Evolutionary conservation across 345 rosid species (phyloP), one percentile per base, ranked within the genome.

Genomic region (Gossypium australe): DNA sequence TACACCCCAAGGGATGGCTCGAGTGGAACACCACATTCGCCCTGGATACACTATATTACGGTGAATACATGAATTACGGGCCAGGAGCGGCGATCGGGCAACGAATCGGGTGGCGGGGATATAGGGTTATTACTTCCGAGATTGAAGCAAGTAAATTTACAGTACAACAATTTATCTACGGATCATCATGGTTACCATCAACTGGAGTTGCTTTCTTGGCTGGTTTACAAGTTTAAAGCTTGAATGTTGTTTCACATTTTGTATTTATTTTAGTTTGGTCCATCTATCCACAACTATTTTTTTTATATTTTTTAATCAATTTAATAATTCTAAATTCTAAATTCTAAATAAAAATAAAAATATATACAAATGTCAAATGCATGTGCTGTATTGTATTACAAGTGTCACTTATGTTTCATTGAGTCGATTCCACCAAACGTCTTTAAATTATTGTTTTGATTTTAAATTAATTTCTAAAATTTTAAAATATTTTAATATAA

Each of bases 151-250:
- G 74, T 34, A 85, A 84, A 68, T 95, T 95, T 82, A 95, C 99
- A 0, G 99, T 95, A 49, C 82, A 86, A 1, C 84, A 93, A 52
- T 95, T 95, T 78, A 95, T 95, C 22, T 93, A 79, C 48, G 99
- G 99, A 24, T 90, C 98, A 9, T 84, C 99, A 8, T 95, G 99
- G 99, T 71, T 95, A 85, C 99, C 99, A 27, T 86, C 98, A 6
- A 95, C 98, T 11, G 99, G 99, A 20, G 99, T 95, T 76, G 90
- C 98, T 2, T 95, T 87, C 93, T 77, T 86, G 84, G 94, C 93
- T 22, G 99, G 99, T 2, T 81, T 95, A 38, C 76, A 86, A 34
- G 78, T 84, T 75, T 95, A 81, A 87, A 57, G n/a, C 11, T 53
- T 7, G 47, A n/a, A 22, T 16, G 20, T 11, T 7, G 6, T 25